Conservation (phyloP, 2,329 filamentous ascomycete species). For the Fusarium austroafricanum region DNA sequence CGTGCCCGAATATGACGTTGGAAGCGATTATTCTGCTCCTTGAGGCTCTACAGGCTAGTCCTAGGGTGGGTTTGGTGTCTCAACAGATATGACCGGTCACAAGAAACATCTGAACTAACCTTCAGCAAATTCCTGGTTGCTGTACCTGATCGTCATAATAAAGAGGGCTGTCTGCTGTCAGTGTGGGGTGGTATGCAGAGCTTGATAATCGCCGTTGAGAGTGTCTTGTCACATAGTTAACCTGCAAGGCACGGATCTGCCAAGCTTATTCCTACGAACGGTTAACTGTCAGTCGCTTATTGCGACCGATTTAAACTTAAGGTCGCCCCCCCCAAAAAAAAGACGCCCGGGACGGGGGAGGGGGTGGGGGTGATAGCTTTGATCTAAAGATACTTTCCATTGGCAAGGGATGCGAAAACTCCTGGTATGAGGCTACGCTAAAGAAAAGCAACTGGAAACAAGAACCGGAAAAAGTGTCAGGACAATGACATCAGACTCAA, state of each 20-base stretch:
- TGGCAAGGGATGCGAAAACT: constrained; percentile 3
- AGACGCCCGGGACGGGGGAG: not conserved
- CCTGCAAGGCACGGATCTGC: constrained; percentile 25
- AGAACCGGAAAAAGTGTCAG: constrained; percentile 12
- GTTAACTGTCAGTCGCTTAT: no score
- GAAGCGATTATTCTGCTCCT: not conserved
- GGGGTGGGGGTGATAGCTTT: not conserved
- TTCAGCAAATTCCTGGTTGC: not conserved
- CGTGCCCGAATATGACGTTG: not conserved
- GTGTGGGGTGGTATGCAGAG: not conserved
- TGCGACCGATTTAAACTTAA: not conserved
- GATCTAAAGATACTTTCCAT: not conserved
- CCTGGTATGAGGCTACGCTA: constrained; percentile 7
- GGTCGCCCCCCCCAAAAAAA: not conserved
- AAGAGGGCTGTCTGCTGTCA: not conserved
- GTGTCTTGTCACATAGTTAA: not conserved
- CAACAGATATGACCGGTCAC: constrained; percentile 2
- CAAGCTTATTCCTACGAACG: constrained; percentile 1
- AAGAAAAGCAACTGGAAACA: constrained; percentile 18
- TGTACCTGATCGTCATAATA: constrained; percentile 8
- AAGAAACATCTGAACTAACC: not conserved
- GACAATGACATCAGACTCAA: constrained; percentile 10
- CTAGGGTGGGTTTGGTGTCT: not conserved
- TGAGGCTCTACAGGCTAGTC: constrained; percentile 7
- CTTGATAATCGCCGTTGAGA: constrained; percentile 8